phyloP scores from a whole-genome alignment of 2,329 filamentous ascomycete species.

The Zymoseptoria ardabiliae region DNA sequence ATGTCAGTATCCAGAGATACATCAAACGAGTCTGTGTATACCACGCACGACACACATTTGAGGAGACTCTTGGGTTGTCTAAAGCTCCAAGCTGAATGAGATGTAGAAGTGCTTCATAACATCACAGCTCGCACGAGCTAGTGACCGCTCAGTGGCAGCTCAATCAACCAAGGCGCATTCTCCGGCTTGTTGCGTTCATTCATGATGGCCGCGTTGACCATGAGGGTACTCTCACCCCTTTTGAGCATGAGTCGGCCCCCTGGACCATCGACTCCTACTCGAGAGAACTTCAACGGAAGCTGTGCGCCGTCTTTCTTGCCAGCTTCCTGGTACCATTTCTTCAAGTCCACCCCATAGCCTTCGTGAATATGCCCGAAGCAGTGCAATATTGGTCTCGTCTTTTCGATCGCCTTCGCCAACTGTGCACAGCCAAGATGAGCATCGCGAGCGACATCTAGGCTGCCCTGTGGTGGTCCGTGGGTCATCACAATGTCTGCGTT shows the following conservation, averaged over 20 bases:
- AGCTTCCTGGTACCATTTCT: constrained; percentile 43
- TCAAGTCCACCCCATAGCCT: constrained; percentile 50
- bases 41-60: no score
- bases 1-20: no score
- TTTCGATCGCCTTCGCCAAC: constrained; percentile 42
- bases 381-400: constrained; percentile 42
- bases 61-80: no score
- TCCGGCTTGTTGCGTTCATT: constrained; percentile 38
- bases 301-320: constrained; percentile 9
- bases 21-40: no score
- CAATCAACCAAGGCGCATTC: constrained; percentile 51
- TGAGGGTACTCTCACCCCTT: constrained; percentile 46
- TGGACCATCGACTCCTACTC: background rate
- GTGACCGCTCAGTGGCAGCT: constrained; percentile 29
- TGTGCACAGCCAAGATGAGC: constrained; percentile 36
- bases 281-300: background rate
- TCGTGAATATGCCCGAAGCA: constrained; percentile 57
- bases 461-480: constrained; percentile 31
- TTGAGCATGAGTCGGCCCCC: constrained; percentile 5
- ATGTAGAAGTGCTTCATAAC: background rate
- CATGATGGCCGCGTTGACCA: constrained; percentile 54
- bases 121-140: background rate
- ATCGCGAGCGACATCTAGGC: constrained; percentile 21
- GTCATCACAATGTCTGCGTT: constrained; percentile 35
- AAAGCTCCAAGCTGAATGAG: background rate